A percentile compares a stretch with the other conserved stretches of the same genome.
phyloP scores from a whole-genome alignment of 441 rosid genomes.

The Viola pubescens region DNA sequence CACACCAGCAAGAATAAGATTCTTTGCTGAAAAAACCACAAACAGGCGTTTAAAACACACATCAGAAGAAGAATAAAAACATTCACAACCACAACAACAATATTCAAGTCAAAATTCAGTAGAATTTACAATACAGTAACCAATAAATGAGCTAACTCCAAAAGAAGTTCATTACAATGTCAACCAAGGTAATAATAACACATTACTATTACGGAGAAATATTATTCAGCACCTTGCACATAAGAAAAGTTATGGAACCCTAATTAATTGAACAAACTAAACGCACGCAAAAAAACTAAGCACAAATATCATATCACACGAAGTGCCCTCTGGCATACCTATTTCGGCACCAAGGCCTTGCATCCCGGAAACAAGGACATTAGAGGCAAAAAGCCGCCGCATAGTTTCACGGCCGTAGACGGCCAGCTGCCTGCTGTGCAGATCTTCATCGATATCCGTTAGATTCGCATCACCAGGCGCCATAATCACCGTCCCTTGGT shows the following conservation, averaged over 20 bases:
- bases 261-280: too few species aligned
- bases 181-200: too few species aligned
- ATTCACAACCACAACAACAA: background rate
- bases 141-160: too few species aligned
- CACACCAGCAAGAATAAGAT: slow-evolving; percentile 88
- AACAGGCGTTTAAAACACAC: background rate
- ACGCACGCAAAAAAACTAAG: too few species aligned
- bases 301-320: too few species aligned
- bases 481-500: slow-evolving; percentile 29
- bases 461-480: slow-evolving; percentile 49
- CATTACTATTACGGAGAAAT: too few species aligned
- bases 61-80: background rate
- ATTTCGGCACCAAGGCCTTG: slow-evolving; percentile 88
- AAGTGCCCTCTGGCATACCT: slow-evolving; percentile 31
- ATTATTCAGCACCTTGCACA: too few species aligned
- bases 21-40: slow-evolving; percentile 54
- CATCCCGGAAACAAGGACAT: slow-evolving; percentile 74
- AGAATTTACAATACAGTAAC: too few species aligned
- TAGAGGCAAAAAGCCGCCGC: slow-evolving; percentile 77
- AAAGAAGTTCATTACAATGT: too few species aligned
- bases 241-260: too few species aligned
- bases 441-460: slow-evolving; percentile 78
- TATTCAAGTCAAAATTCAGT: background rate
- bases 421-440: slow-evolving; percentile 89
- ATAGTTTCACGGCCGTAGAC: slow-evolving; percentile 91